Base-by-base conservation (phyloP, 108 stramenopile species). In the Fragilaria radians region DNA sequence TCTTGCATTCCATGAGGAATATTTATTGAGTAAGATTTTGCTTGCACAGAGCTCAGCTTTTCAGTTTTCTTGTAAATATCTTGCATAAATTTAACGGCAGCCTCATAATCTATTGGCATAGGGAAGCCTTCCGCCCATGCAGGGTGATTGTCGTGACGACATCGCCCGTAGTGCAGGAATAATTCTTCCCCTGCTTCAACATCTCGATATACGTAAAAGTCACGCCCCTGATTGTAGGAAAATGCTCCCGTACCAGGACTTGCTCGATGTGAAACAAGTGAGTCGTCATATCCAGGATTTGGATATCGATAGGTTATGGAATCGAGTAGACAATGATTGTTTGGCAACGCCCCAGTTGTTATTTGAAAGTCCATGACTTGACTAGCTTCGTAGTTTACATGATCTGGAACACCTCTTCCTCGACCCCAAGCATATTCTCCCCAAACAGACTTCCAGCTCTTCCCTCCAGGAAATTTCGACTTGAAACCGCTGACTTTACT, bases 311-410 rank as follows among this genome's bases (percentile, higher is more conserved):
- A 46, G 48, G 24, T n/a, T 4, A 75, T 46, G 3, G 50, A 59
- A 27, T 27, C 14, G 32, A 70, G 32, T 11, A 69, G 14, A 49
- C 68, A 70, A 46, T 76, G 74, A 61, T 70, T 65, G 52, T 76
- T 76, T 23, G 74, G 74, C 46, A 76, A 46, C 23, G 63, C 52
- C 5, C 74, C 74, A 57, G 68, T 65, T 0, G 57, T 57, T 0
- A 53, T 42, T 52, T 76, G 74, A 53, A 63, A 70, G 42, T 76
- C 74, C 0, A 65, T 57, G 26, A 60, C 51, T n/a, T 64, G 50
- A 7, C 28, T n/a, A 7, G 60, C 67, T 22, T 64, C 62, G 32
- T 54, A 71, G 32, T 14, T 26, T 2, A 59, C 50, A 26, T 63
- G 70, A 48, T 71, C 70, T 28, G 57, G 49, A 18, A 64, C 70